Base-by-base conservation (phyloP, 2,329 filamentous ascomycete species). In the Colletotrichum aenigma region DNA sequence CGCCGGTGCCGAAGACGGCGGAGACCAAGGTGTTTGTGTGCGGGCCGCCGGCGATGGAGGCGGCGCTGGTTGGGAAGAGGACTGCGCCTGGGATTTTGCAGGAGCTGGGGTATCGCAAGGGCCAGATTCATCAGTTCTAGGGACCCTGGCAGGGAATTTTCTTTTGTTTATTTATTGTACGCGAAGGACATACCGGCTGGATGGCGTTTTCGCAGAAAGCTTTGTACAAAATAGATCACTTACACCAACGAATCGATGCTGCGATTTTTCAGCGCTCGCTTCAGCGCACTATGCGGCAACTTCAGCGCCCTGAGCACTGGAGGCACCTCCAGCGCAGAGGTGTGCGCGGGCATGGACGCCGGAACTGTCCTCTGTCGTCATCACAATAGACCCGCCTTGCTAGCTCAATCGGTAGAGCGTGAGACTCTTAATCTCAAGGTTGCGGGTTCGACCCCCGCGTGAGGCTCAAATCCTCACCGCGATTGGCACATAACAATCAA, bases 331-430 rank as follows among this genome's bases (percentile, higher is more conserved):
- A 21, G 43, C 43, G 12, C 10, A 18, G 10, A 21, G 28, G n/a
- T 26, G 1, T 26, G 7, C 36, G 16, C 36, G 7, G 7, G 7
- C 36, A 38, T 62, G 32, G 28, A 6, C 7, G 7, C 28, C 3
- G 60, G 21, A 26, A 7, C 12, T 18, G 60, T 1, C 26, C n/a
- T 8, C 15, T 5, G 6, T 18, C 38, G 48, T 28, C 30, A 60
- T 32, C 7, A 7, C 16, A 2, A 3, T 2, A 18, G n/a, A 72
- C 70, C 70, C 73, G 73, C 70, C 73, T 75, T 75, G 89, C 87
- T 92, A 92, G 90, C 90, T 92, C 90, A 92, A 92, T 92, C 89
- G 90, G 90, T 93, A 93, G 91, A 93, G 91, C 91, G 91, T 93
- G 88, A 92, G 91, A 93, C 92, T 93, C 91, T 90, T 90, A 90